Evolutionary conservation across 2,329 filamentous ascomycete species (phyloP).

Genomic region (Clarireedia paspali): DNA sequence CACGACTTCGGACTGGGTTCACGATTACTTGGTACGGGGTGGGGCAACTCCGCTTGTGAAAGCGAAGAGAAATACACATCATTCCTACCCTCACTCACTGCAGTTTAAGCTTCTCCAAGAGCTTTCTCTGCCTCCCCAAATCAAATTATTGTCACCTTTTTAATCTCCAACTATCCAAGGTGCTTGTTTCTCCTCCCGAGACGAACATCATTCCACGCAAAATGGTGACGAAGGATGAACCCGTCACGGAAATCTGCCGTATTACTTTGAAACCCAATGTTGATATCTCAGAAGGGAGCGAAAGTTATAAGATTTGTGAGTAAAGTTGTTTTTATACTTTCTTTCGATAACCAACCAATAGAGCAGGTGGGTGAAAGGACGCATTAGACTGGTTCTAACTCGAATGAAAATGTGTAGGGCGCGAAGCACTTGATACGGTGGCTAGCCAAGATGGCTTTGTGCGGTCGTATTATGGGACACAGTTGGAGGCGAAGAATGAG

Average conservation of each 20-base stretch:
- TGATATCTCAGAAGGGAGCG: conserved; percentile 10
- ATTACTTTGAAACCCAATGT: conserved; percentile 32
- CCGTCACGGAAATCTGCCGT: conserved; percentile 33
- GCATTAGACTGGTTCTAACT: conserved; percentile 15
- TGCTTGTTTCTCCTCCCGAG: no score
- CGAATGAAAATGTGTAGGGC: neutral
- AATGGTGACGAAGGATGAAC: neutral
- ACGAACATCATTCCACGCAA: neutral
- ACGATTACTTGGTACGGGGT: no score
- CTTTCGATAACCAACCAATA: neutral
- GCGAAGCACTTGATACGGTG: neutral
- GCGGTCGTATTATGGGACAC: neutral
- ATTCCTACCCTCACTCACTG: no score
- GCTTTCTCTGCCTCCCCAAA: no score
- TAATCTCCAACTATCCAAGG: no score
- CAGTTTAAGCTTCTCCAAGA: no score
- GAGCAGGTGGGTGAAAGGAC: neutral
- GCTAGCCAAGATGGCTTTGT: conserved; percentile 3
- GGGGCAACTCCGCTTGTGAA: no score
- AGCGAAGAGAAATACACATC: no score
- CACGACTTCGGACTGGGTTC: no score
- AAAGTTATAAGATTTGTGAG: neutral
- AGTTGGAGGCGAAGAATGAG: neutral
- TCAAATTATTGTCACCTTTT: no score
- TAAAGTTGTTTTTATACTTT: neutral